Conservation (phyloP, 1,284 basidiomycete genomes). For the Austroboletus olivaceoglutinosus region DNA sequence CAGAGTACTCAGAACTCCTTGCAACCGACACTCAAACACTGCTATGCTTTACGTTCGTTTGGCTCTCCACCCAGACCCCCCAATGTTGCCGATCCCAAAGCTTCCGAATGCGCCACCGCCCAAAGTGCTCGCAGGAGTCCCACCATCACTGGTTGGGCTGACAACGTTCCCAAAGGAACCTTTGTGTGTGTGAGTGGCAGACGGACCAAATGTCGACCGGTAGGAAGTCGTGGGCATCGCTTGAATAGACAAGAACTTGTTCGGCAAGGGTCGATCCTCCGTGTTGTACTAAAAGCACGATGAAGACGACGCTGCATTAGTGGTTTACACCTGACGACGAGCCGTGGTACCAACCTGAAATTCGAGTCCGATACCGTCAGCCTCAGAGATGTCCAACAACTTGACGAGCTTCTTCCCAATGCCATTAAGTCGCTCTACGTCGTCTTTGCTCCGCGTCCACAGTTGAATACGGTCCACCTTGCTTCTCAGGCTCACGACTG, state of each 20-base stretch:
- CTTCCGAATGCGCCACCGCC: slow-evolving; percentile 46
- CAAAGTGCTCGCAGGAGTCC: slow-evolving; percentile 17
- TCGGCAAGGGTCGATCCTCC: slow-evolving; percentile 72
- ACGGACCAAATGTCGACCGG: slow-evolving; percentile 55
- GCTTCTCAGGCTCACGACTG: slow-evolving; percentile 83
- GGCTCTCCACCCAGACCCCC: slow-evolving; percentile 25
- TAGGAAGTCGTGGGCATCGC: slow-evolving; percentile 62
- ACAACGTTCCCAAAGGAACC: slow-evolving; percentile 15
- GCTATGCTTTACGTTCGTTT: slow-evolving; percentile 23
- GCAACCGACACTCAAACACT: neutral
- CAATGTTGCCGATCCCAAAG: slow-evolving; percentile 45
- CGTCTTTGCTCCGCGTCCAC: slow-evolving; percentile 83
- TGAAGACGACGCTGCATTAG: neutral
- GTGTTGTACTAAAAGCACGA: slow-evolving; percentile 62
- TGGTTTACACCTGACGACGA: neutral
- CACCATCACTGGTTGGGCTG: slow-evolving; percentile 26
- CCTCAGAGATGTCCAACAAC: slow-evolving; percentile 75
- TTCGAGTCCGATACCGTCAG: slow-evolving; percentile 79
- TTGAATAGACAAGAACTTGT: slow-evolving; percentile 79
- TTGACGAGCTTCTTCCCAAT: slow-evolving; percentile 83
- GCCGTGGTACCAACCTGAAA: slow-evolving; percentile 64
- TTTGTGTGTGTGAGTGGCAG: slow-evolving; percentile 22
- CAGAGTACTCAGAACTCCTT: slow-evolving; percentile 12
- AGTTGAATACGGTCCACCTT: slow-evolving; percentile 89
- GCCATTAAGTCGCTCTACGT: slow-evolving; percentile 78